A percentile compares a stretch with the other conserved stretches of the same genome.
Evolutionary conservation across 2,329 filamentous ascomycete species (phyloP).

Genomic region (Fusarium avenaceum): DNA sequence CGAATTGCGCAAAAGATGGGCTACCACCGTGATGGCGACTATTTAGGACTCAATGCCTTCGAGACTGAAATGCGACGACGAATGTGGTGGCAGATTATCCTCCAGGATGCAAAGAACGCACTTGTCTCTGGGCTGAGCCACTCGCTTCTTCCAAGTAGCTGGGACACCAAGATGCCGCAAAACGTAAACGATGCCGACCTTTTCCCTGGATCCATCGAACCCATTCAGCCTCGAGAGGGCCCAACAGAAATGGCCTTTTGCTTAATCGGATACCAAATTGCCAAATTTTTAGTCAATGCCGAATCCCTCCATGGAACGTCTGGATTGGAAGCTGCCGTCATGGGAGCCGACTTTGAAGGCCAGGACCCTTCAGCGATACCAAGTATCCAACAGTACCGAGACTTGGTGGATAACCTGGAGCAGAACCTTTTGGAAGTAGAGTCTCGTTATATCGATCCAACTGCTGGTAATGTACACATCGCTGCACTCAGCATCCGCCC

Average conservation of each 20-base stretch:
- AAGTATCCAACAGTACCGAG: constrained; percentile 59
- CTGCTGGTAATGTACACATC: constrained; percentile 66
- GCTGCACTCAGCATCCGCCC: constrained; percentile 63
- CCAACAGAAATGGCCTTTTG: constrained; percentile 73
- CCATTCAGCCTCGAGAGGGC: constrained; percentile 65
- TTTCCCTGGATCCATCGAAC: constrained; percentile 65
- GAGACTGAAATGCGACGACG: constrained; percentile 77
- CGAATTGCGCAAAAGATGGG: constrained; percentile 77
- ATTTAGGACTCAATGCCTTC: constrained; percentile 69
- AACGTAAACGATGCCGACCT: constrained; percentile 73
- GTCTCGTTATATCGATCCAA: constrained; percentile 64
- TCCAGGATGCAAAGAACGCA: constrained; percentile 70
- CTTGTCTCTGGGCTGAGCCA: constrained; percentile 70
- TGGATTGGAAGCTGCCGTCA: constrained; percentile 64
- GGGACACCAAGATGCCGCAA: constrained; percentile 68
- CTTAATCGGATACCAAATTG: constrained; percentile 64
- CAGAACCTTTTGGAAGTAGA: constrained; percentile 61
- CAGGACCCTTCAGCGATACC: constrained; percentile 46
- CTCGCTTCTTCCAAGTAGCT: constrained; percentile 64
- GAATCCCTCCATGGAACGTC: constrained; percentile 59
- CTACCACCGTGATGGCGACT: constrained; percentile 72
- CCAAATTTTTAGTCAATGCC: constrained; percentile 62
- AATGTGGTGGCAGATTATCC: constrained; percentile 75
- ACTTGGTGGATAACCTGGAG: constrained; percentile 59
- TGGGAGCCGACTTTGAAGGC: constrained; percentile 58